phyloP scores from a whole-genome alignment of 164 flowering plant genomes.

The Taxillus chinensis region DNA sequence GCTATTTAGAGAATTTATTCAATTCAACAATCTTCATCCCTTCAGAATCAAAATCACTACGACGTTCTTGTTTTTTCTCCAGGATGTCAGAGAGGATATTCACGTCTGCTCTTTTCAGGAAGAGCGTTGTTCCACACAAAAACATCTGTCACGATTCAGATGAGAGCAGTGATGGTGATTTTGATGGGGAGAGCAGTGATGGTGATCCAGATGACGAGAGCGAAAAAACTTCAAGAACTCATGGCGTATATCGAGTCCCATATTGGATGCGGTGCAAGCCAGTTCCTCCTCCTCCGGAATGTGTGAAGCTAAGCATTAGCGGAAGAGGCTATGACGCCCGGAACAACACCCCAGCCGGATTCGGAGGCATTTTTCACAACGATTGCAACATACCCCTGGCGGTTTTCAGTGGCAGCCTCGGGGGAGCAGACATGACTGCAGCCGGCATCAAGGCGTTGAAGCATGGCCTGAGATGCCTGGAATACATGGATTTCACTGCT shows the following conservation, averaged over 20 bases:
- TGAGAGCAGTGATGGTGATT: background rate
- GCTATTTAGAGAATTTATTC: background rate
- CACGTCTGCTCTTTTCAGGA: background rate
- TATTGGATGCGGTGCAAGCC: background rate
- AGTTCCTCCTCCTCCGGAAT: background rate
- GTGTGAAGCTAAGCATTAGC: background rate
- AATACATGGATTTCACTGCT: background rate
- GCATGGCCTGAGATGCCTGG: background rate
- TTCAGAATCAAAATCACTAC: background rate
- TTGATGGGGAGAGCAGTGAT: background rate
- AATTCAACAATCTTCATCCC: background rate
- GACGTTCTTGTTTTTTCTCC: too few relatives aligned
- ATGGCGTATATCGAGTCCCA: background rate
- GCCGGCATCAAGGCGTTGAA: background rate
- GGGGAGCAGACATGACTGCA: background rate
- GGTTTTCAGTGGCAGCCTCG: background rate
- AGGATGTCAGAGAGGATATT: too few relatives aligned
- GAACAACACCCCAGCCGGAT: background rate
- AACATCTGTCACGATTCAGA: background rate
- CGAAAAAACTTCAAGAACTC: background rate
- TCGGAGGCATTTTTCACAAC: background rate
- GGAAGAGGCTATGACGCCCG: background rate
- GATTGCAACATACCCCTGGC: background rate
- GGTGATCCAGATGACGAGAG: background rate
- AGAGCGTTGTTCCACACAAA: background rate